A percentile compares a stretch with the other conserved stretches of the same genome.
phyloP scores from a whole-genome alignment of 441 rosid species.

The Eutrema salsugineum region DNA sequence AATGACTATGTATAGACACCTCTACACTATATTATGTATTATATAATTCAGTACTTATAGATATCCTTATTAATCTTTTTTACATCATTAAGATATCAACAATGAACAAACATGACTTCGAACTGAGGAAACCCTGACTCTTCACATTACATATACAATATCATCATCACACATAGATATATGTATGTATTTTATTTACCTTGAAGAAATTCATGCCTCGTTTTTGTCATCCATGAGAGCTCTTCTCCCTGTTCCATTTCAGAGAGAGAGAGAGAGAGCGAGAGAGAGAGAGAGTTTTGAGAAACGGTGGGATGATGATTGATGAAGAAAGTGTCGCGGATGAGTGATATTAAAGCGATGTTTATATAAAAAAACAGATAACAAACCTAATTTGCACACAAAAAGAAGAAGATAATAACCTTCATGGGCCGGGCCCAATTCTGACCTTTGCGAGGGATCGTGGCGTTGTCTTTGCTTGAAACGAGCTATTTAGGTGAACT shows the following conservation, averaged over 20 bases:
- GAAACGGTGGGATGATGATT: slow-evolving; percentile 16
- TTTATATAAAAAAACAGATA: background rate
- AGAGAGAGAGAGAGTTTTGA: background rate
- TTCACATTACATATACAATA: background rate
- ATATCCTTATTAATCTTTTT: background rate
- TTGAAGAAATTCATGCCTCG: slow-evolving; percentile 36
- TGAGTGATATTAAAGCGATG: slow-evolving; percentile 8
- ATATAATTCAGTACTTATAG: background rate
- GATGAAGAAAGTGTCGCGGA: slow-evolving; percentile 13
- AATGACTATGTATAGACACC: background rate
- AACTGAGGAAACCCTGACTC: slow-evolving; percentile 19
- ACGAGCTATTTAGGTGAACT: slow-evolving; percentile 30
- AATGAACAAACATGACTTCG: slow-evolving; percentile 4
- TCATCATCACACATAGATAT: background rate
- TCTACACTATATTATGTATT: background rate
- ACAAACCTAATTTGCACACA: too few relatives aligned
- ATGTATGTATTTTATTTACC: slow-evolving; percentile 34
- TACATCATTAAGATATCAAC: slow-evolving; percentile 4
- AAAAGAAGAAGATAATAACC: background rate
- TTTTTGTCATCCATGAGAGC: slow-evolving; percentile 34
- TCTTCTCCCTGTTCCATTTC: slow-evolving; percentile 34
- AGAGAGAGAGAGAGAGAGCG: slow-evolving; percentile 9
- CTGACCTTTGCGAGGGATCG: too few relatives aligned
- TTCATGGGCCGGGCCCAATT: slow-evolving; percentile 36
- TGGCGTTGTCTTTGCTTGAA: slow-evolving; percentile 48